Conservation (phyloP, 2,329 filamentous ascomycete species). For the Arthrobotrys sphaeroides region DNA sequence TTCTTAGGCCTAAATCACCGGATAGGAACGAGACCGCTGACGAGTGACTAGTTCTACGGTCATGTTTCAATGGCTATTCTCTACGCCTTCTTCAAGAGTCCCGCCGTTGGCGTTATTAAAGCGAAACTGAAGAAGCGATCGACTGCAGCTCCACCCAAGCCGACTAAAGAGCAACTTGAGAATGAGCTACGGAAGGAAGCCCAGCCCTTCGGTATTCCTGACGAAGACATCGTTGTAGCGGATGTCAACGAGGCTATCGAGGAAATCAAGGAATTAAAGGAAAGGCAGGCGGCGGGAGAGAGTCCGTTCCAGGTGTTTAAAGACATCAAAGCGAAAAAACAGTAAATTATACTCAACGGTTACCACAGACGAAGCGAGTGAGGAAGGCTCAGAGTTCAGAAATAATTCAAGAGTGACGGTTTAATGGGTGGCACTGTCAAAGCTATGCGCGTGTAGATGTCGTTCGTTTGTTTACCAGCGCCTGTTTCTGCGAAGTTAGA, state of each 20-base stretch:
- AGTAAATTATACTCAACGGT: background rate
- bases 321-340: constrained; percentile 35
- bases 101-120: constrained; percentile 69
- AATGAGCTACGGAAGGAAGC: constrained; percentile 41
- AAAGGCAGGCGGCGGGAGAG: constrained; percentile 29
- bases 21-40: too few relatives aligned
- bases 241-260: constrained; percentile 52
- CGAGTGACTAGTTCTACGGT: constrained; percentile 78
- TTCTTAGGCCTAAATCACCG: too few relatives aligned
- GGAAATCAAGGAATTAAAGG: constrained; percentile 52
- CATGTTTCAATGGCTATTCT: constrained; percentile 73
- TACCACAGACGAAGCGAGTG: too few relatives aligned
- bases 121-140: constrained; percentile 33
- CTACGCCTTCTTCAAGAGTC: constrained; percentile 81
- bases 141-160: background rate
- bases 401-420: background rate
- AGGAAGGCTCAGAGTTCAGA: too few relatives aligned
- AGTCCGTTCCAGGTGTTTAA: constrained; percentile 23
- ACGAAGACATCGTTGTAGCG: constrained; percentile 53
- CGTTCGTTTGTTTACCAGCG: constrained; percentile 34
- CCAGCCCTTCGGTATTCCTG: constrained; percentile 59
- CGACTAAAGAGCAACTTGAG: constrained; percentile 13
- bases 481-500: constrained; percentile 14
- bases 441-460: background rate
- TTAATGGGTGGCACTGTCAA: background rate